Evolutionary conservation across 805 yeast genomes (phyloP).

Genomic region (Monosporozyma siamensis): DNA sequence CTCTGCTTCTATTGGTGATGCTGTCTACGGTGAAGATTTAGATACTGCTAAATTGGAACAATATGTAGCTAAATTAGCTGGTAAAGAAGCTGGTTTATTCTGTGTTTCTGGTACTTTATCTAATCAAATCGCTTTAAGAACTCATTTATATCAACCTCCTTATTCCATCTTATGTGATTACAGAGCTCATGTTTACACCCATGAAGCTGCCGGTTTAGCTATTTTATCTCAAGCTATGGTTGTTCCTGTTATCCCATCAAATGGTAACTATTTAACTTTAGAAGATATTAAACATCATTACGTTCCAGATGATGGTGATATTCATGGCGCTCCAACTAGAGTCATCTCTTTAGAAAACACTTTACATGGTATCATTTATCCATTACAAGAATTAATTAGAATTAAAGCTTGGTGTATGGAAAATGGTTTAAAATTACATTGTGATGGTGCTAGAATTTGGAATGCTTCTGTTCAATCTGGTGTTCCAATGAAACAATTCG

Average conservation of each 20-base stretch:
- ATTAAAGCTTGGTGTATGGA: constrained; percentile 63
- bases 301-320: constrained; percentile 67
- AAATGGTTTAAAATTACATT: constrained; percentile 55
- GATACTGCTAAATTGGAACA: constrained; percentile 58
- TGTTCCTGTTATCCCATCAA: constrained; percentile 66
- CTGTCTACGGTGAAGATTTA: constrained; percentile 79
- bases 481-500: constrained; percentile 57
- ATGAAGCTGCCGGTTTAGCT: constrained; percentile 90
- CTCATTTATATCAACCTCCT: constrained; percentile 64
- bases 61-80: constrained; percentile 57
- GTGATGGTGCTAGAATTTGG: constrained; percentile 95
- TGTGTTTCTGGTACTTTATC: constrained; percentile 88
- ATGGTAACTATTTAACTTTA: constrained; percentile 67
- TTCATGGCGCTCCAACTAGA: constrained; percentile 82
- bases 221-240: constrained; percentile 89
- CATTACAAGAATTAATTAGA: constrained; percentile 63
- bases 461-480: constrained; percentile 69
- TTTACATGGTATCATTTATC: constrained; percentile 71
- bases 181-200: constrained; percentile 72
- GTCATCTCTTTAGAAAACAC: constrained; percentile 84
- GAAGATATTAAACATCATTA: constrained; percentile 63
- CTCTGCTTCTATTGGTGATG: constrained; percentile 63
- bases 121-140: constrained; percentile 75
- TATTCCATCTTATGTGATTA: constrained; percentile 78
- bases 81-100: constrained; percentile 71